Base-by-base conservation (phyloP, 257 asterid genomes). In the Dorcoceras hygrometricum region DNA sequence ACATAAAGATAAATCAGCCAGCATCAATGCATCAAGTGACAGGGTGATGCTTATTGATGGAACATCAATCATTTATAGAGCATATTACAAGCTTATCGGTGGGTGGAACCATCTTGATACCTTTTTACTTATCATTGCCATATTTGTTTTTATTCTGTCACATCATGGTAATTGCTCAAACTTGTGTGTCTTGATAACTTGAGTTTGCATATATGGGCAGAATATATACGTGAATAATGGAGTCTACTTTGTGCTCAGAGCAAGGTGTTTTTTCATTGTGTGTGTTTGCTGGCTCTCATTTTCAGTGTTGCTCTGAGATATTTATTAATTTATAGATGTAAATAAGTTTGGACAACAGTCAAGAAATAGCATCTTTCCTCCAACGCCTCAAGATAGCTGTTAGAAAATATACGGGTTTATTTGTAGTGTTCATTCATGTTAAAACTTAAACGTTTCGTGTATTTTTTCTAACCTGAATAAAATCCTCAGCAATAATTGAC, bases 41-140 rank as follows among this genome's bases (percentile, higher is more conserved):
- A 88, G 96, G 81, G 88, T 93, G 59, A 90, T 93, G 99, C 97
- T 93, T 72, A 77, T 93, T 24, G 99, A 93, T 34, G 99, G 99
- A 63, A 86, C 97, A 24, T 80, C 99, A 4, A 70, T 93, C 75
- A 90, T 93, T 55, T 90, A 93, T 68, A 76, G 99, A 73, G 96
- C 99, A 23, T 93, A 93, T 66, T 93, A 84, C 88, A 83, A 84
- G 78, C 95, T 93, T 78, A 81, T 93, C 76, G 99, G 99, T 93
- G 76, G 59, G 88, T 64, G 27, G 5, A 60, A 19, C 29, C 53
- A 25, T 27, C 39, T n/a, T 32, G 23, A 12, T 11, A 20, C 39
- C 36, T 8, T 5, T 14, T 31, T 5, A 16, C 20, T 43, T 63
- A 34, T 39, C 3, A 39, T 11, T 39, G n/a, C n/a, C 50, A 11